Percentiles rank a stretch among this genome's conserved stretches.
phyloP scores from a whole-genome alignment of 345 rosid genomes.

The Salix viminalis region DNA sequence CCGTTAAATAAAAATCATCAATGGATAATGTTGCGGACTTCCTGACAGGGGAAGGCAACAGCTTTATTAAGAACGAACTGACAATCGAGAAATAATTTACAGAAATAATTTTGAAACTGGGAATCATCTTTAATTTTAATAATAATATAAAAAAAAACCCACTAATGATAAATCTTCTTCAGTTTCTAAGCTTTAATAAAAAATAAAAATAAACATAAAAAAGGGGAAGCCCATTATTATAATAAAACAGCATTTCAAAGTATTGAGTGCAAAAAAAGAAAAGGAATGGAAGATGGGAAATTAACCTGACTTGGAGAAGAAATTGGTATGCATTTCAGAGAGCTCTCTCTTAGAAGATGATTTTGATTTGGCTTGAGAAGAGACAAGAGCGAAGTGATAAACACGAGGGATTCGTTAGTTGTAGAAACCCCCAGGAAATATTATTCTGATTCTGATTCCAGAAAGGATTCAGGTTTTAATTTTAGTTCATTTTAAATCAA shows the following conservation, averaged over 20 bases:
- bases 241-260: not conserved
- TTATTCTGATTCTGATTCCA: too few species aligned
- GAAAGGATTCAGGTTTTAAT: too few species aligned
- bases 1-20: conserved; percentile 92
- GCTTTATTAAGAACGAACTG: not conserved
- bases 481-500: too few species aligned
- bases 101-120: not conserved
- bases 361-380: conserved; percentile 19
- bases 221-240: too few species aligned
- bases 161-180: too few species aligned
- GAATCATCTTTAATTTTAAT: not conserved
- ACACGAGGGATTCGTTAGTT: conserved; percentile 2
- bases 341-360: conserved; percentile 16
- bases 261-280: not conserved
- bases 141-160: too few species aligned
- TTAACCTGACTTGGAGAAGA: conserved; percentile 44
- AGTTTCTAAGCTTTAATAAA: too few species aligned
- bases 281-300: not conserved
- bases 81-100: not conserved
- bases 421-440: too few species aligned
- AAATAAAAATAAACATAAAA: not conserved
- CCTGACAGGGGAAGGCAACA: conserved; percentile 40
- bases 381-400: conserved; percentile 3
- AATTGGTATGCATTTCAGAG: conserved; percentile 27
- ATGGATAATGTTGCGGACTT: conserved; percentile 78